Conservation (phyloP, 2,329 filamentous ascomycete species). For the Fusarium musae region DNA sequence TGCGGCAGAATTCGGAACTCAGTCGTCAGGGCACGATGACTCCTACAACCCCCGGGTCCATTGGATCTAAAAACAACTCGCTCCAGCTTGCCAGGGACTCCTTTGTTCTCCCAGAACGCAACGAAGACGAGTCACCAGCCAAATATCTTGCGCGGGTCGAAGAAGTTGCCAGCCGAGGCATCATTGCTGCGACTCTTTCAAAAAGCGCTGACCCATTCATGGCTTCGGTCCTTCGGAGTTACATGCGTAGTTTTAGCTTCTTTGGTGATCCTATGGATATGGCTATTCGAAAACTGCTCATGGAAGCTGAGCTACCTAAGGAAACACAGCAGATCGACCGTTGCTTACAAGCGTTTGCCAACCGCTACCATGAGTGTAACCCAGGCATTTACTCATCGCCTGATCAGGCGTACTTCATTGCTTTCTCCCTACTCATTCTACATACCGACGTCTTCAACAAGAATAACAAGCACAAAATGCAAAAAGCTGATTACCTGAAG, state of each 20-base stretch:
- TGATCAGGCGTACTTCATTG: conserved; percentile 98
- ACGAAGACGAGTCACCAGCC: conserved; percentile 89
- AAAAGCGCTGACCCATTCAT: conserved; percentile 89
- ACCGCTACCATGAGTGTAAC: conserved; percentile 98
- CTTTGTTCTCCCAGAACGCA: conserved; percentile 77
- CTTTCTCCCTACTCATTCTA: conserved; percentile 94
- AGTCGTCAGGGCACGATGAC: conserved; percentile 75
- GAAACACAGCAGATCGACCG: conserved; percentile 98
- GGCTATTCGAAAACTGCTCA: conserved; percentile 92
- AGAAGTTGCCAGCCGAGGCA: conserved; percentile 79
- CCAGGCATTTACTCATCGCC: conserved; percentile 91
- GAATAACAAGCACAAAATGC: conserved; percentile 99
- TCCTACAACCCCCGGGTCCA: conserved; percentile 75
- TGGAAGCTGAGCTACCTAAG: conserved; percentile 95
- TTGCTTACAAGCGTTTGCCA: conserved; percentile 92
- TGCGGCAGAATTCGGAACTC: conserved; percentile 84
- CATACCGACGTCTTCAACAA: conserved; percentile 99
- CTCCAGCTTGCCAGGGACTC: conserved; percentile 80
- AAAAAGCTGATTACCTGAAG: conserved; percentile 92
- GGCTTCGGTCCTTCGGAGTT: conserved; percentile 85
- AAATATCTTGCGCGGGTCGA: conserved; percentile 89
- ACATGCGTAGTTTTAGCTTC: conserved; percentile 94
- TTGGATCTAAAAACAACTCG: conserved; percentile 83
- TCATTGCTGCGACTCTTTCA: conserved; percentile 85
- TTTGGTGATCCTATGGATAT: conserved; percentile 98